Conservation (phyloP, 1,139 yeast genomes). For the Yamadazyma trypodendri region DNA sequence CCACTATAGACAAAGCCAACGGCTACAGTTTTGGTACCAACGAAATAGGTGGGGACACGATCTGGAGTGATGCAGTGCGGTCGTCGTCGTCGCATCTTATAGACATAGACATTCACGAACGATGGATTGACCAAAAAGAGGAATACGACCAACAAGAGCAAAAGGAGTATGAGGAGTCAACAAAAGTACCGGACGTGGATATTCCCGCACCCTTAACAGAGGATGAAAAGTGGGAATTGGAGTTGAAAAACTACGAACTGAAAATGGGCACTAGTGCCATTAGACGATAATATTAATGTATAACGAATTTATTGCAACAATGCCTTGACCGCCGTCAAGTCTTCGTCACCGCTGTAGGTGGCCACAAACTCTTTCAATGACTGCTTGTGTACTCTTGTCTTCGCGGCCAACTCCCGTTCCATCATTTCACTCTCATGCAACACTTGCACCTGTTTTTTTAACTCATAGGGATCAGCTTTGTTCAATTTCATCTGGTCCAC, state of each 20-base stretch:
- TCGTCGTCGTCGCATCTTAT: slow-evolving; percentile 59
- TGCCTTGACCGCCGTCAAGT: slow-evolving; percentile 39
- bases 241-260: slow-evolving; percentile 55
- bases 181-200: slow-evolving; percentile 15
- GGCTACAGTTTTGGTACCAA: slow-evolving; percentile 92
- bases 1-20: slow-evolving; percentile 81
- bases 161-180: slow-evolving; percentile 39
- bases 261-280: slow-evolving; percentile 11
- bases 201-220: slow-evolving; percentile 42
- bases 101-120: slow-evolving; percentile 77
- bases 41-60: slow-evolving; percentile 91
- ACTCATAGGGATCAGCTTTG: slow-evolving; percentile 64
- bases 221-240: slow-evolving; percentile 72
- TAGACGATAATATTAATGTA: slow-evolving; percentile 3
- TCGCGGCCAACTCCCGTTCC: slow-evolving; percentile 59
- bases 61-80: slow-evolving; percentile 94
- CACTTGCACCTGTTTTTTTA: slow-evolving; percentile 65
- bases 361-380: slow-evolving; percentile 36
- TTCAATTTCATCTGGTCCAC: slow-evolving; percentile 43
- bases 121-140: slow-evolving; percentile 90
- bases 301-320: slow-evolving; percentile 11
- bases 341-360: slow-evolving; percentile 49
- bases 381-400: slow-evolving; percentile 49
- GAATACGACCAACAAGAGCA: slow-evolving; percentile 65
- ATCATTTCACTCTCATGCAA: slow-evolving; percentile 67